Conservation (phyloP, 306 rosid species). For the Crotalaria pallida region DNA sequence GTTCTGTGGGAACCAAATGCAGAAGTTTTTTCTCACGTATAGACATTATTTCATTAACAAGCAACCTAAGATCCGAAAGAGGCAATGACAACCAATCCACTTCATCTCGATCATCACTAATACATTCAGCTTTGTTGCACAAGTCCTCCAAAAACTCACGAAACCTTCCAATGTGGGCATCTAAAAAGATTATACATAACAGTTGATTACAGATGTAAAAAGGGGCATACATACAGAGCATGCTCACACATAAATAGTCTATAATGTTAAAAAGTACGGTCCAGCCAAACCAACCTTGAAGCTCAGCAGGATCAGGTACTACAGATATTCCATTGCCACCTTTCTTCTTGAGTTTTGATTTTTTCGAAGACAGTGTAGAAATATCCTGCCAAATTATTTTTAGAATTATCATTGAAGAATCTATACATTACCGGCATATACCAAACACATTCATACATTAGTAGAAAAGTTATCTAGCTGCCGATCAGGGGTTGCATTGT, state of each 20-base stretch:
- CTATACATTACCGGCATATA: constrained; percentile 19
- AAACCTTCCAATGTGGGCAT: constrained; percentile 54
- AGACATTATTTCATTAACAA: constrained; percentile 83
- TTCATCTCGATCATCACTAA: constrained; percentile 78
- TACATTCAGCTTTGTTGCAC: constrained; percentile 69
- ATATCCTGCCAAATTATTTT: constrained; percentile 54
- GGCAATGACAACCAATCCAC: constrained; percentile 82
- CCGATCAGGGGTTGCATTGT: constrained; percentile 37
- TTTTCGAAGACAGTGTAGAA: constrained; percentile 60
- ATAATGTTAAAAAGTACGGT: constrained; percentile 8
- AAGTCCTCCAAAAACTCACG: constrained; percentile 66
- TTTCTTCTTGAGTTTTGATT: constrained; percentile 72
- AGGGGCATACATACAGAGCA: background rate
- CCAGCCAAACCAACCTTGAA: constrained; percentile 59
- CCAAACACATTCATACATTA: constrained; percentile 44
- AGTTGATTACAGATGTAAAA: constrained; percentile 12
- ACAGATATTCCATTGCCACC: constrained; percentile 41
- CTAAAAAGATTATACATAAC: constrained; percentile 38
- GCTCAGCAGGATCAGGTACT: constrained; percentile 48
- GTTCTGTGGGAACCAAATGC: constrained; percentile 71
- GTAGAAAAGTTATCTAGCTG: constrained; percentile 38
- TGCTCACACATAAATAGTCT: background rate
- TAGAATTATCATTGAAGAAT: constrained; percentile 29
- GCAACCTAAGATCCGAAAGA: constrained; percentile 71
- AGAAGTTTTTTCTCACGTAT: constrained; percentile 70